Evolutionary conservation across 164 flowering plant genomes (phyloP).

Genomic region (Aristolochia californica): DNA sequence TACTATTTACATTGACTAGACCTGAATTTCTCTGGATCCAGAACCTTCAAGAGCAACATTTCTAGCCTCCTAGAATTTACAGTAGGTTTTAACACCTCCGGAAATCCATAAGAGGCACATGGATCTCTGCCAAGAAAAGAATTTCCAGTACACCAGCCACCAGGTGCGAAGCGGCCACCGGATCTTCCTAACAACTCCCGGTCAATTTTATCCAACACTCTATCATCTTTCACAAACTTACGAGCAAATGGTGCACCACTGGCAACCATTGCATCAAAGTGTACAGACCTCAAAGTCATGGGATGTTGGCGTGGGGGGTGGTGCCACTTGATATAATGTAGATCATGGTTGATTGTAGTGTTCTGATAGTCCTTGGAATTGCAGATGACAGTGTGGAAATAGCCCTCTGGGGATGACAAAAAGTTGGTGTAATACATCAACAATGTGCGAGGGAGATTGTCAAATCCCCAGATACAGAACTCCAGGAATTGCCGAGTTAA

Average conservation of each 20-base stretch:
- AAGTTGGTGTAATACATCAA: conserved; percentile 82
- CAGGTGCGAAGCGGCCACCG: conserved; percentile 35
- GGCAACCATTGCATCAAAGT: conserved; percentile 48
- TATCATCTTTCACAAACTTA: conserved; percentile 35
- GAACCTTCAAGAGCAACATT: conserved; percentile 42
- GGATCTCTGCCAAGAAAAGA: conserved; percentile 30
- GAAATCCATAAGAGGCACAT: conserved; percentile 36
- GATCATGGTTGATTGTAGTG: conserved; percentile 68
- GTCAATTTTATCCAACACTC: conserved; percentile 57
- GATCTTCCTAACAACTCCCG: conserved; percentile 33
- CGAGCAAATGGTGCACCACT: conserved; percentile 78
- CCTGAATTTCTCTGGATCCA: conserved; percentile 56
- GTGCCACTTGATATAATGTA: conserved; percentile 63
- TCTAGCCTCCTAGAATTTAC: conserved; percentile 50
- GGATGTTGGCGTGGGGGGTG: conserved; percentile 52
- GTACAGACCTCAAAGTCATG: conserved; percentile 22
- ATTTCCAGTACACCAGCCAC: conserved; percentile 66
- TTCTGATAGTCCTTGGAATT: conserved; percentile 70
- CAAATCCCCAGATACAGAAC: conserved; percentile 77
- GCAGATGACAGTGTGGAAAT: conserved; percentile 79
- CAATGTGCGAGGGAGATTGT: conserved; percentile 80
- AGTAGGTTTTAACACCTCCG: conserved; percentile 45
- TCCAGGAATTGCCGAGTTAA: conserved; percentile 60
- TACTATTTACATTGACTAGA: conserved; percentile 57
- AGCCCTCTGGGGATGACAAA: conserved; percentile 65